A percentile compares a stretch with the other conserved stretches of the same genome.
Conservation (phyloP, 352 stramenopile genomes). For the Phytophthora melonis region DNA sequence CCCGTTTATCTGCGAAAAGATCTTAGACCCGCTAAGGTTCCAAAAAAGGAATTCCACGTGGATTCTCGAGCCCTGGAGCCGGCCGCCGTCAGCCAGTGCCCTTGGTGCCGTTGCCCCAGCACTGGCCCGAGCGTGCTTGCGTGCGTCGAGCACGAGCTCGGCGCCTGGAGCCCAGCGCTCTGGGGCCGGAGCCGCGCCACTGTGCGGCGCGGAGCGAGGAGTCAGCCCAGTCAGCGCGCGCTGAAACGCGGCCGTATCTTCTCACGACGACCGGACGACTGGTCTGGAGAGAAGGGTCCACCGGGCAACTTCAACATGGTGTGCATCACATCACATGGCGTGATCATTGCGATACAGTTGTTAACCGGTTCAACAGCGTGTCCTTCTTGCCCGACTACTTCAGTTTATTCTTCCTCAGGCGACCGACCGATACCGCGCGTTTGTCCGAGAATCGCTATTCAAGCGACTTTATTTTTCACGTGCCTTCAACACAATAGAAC, state of each 20-base stretch:
- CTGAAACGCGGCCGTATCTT: slow-evolving; percentile 35
- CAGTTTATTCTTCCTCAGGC: no score
- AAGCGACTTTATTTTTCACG: no score
- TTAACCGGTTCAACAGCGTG: no score
- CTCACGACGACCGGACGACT: slow-evolving; percentile 6
- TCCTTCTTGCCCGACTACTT: no score
- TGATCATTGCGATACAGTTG: slow-evolving; percentile 7
- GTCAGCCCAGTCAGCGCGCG: slow-evolving; percentile 1
- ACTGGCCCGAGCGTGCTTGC: not conserved
- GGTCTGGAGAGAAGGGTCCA: slow-evolving; percentile 22
- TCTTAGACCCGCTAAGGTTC: slow-evolving; percentile 25
- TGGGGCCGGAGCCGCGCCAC: not conserved
- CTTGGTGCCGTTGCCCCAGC: not conserved
- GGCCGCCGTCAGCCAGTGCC: slow-evolving; percentile 15
- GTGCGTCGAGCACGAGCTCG: not conserved
- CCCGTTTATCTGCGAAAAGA: slow-evolving; percentile 4
- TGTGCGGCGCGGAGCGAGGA: not conserved
- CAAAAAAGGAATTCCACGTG: slow-evolving; percentile 15
- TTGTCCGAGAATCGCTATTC: no score
- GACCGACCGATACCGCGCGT: no score
- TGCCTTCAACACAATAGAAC: no score
- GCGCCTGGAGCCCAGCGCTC: not conserved
- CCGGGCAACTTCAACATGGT: slow-evolving; percentile 35
- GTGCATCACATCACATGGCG: not conserved
- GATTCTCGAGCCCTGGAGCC: slow-evolving; percentile 7